phyloP scores from a whole-genome alignment of 2,329 filamentous ascomycete genomes.

The Pezicula neosporulosa region DNA sequence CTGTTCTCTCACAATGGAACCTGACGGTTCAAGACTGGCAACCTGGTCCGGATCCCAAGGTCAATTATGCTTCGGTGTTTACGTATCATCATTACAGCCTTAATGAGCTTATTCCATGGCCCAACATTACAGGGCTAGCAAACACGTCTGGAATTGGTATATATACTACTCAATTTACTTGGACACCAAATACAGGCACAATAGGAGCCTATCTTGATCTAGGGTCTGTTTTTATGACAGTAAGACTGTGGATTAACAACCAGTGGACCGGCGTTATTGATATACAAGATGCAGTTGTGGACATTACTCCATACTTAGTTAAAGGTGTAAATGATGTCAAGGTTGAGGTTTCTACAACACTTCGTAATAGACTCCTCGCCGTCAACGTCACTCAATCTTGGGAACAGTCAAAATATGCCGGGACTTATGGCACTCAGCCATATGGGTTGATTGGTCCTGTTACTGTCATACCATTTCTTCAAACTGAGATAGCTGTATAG shows the following conservation, averaged over 20 bases:
- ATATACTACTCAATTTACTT: neutral
- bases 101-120: neutral
- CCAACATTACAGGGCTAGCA: neutral
- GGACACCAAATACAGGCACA: neutral
- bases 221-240: no score
- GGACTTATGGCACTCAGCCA: neutral
- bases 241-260: neutral
- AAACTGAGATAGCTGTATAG: neutral
- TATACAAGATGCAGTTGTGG: slow-evolving; percentile 1
- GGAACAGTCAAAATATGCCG: slow-evolving; percentile 1
- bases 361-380: neutral
- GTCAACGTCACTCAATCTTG: neutral
- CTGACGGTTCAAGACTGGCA: slow-evolving; percentile 4
- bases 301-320: neutral
- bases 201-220: no score
- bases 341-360: neutral
- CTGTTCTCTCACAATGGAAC: neutral
- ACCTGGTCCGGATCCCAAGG: neutral
- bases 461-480: neutral
- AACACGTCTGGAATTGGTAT: slow-evolving; percentile 2
- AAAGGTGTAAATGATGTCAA: neutral
- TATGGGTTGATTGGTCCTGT: neutral
- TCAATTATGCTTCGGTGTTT: neutral
- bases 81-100: slow-evolving; percentile 2
- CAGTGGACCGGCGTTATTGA: neutral